These are phyloP conservation scores for Jamesozyma gamospora DNA, from an alignment of 805 yeast genomes.

Conservation along the genomic window DNA sequence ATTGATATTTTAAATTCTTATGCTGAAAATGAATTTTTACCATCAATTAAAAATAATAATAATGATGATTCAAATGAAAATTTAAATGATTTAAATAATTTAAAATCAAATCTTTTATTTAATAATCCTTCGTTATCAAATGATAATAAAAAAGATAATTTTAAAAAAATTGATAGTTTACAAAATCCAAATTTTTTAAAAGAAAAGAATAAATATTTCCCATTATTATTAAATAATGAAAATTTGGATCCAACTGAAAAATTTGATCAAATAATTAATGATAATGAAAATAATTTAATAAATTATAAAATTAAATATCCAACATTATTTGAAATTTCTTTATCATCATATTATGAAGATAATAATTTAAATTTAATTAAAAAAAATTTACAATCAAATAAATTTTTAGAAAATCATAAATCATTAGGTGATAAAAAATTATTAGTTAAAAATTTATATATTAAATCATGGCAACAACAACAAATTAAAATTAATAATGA, in stretches of 20 bases:
- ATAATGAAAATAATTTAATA: background rate
- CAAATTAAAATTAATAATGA: background rate
- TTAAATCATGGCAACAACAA: constrained; percentile 34
- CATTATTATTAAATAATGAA: constrained; percentile 22
- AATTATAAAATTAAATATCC: constrained; percentile 21
- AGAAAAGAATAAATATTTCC: constrained; percentile 34
- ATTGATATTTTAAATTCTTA: constrained; percentile 27
- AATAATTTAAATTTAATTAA: background rate
- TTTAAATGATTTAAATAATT: background rate
- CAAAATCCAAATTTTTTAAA: constrained; percentile 16
- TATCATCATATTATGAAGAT: constrained; percentile 11
- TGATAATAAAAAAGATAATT: background rate
- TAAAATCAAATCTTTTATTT: constrained; percentile 1
- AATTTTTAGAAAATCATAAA: constrained; percentile 24
- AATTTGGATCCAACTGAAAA: constrained; percentile 14
- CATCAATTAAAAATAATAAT: constrained; percentile 17
- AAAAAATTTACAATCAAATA: constrained; percentile 21
- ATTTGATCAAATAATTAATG: constrained; percentile 5
- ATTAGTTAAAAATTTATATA: constrained; percentile 31
- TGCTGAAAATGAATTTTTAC: constrained; percentile 29
- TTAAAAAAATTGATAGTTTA: constrained; percentile 4
- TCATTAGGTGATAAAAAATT: constrained; percentile 20
- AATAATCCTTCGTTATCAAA: background rate
- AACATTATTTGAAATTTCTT: constrained; percentile 17
- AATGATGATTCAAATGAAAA: background rate